Evolutionary conservation across 306 rosid species (phyloP).

Genomic region (Senna siamea): DNA sequence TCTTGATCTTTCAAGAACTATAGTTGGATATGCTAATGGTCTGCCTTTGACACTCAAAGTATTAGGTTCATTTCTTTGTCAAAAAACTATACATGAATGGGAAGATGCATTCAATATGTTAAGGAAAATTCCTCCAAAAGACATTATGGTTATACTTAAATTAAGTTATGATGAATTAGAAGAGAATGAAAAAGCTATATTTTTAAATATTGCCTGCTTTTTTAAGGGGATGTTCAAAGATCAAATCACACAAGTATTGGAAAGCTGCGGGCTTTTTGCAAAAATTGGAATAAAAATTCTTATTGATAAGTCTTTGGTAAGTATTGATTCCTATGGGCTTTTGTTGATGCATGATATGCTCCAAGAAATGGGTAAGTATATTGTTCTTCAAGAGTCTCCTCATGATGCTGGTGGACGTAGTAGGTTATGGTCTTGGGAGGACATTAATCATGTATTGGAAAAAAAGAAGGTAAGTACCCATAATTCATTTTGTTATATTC

Average conservation of each 20-base stretch:
- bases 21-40: not conserved
- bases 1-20: not conserved
- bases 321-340: too few species aligned
- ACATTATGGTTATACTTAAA: not conserved
- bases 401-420: not conserved
- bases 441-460: not conserved
- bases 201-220: slow-evolving; percentile 9
- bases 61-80: not conserved
- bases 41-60: not conserved
- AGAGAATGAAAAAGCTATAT: not conserved
- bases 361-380: not conserved
- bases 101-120: not conserved
- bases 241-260: not conserved
- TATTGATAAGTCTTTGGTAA: not conserved
- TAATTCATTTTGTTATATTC: not conserved
- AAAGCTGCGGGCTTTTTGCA: not conserved
- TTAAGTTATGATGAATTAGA: not conserved
- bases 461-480: not conserved
- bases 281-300: not conserved
- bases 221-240: not conserved
- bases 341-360: not conserved
- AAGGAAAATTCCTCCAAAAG: not conserved
- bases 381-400: not conserved
- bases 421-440: not conserved
- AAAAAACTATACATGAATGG: not conserved